phyloP scores from a whole-genome alignment of 2,329 filamentous ascomycete genomes.

The Ceratocystis colombiana region DNA sequence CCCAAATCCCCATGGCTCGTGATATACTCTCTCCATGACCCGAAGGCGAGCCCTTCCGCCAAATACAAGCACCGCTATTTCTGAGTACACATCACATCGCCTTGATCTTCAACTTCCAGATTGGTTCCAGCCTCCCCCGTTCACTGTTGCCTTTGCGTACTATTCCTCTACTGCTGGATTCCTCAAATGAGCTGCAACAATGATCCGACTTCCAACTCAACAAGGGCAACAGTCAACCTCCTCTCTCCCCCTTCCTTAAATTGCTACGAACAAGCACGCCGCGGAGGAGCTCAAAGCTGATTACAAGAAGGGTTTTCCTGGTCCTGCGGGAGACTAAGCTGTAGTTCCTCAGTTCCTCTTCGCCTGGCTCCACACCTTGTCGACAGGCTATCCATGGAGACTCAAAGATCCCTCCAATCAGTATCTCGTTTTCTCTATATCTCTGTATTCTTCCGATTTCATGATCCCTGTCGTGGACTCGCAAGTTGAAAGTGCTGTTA shows the following conservation, averaged over 20 bases:
- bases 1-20: background rate
- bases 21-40: background rate
- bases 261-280: background rate
- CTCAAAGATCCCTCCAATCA: background rate
- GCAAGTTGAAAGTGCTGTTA: background rate
- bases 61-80: background rate
- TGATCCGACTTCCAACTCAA: background rate
- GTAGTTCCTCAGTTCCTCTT: background rate
- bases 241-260: background rate
- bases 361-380: background rate
- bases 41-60: background rate
- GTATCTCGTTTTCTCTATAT: background rate
- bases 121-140: background rate
- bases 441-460: background rate
- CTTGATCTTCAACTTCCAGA: background rate
- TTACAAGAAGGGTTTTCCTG: background rate
- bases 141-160: background rate
- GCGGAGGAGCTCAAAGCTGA: background rate
- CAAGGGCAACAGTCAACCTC: background rate
- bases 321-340: conserved; percentile 1
- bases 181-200: background rate
- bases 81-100: background rate
- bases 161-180: background rate
- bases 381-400: background rate
- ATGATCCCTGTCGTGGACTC: background rate